Evolutionary conservation across 2,329 filamentous ascomycete genomes (phyloP).

Genomic region (Ophiostoma tasmaniense): DNA sequence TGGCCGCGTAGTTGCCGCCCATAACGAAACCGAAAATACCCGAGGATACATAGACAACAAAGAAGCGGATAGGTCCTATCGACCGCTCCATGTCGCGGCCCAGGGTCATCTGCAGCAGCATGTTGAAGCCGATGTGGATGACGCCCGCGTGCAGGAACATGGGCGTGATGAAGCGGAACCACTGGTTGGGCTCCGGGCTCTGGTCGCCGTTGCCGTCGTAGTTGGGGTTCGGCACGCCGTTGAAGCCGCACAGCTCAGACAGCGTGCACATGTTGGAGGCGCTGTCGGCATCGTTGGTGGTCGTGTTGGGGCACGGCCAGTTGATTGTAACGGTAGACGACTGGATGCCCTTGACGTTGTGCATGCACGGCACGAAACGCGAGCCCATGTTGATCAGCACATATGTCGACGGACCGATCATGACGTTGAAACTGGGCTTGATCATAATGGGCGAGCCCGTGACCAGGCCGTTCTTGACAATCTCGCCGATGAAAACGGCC

Average conservation of each 20-base stretch:
- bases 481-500: conserved; percentile 78
- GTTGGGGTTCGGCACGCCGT: conserved; percentile 60
- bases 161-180: conserved; percentile 91
- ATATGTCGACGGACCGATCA: conserved; percentile 89
- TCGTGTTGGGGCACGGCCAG: conserved; percentile 79
- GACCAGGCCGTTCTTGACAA: conserved; percentile 59
- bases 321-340: conserved; percentile 38
- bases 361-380: conserved; percentile 90
- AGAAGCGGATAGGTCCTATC: conserved; percentile 82
- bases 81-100: conserved; percentile 86
- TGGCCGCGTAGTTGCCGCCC: conserved; percentile 84
- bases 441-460: conserved; percentile 73
- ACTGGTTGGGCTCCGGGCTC: conserved; percentile 70
- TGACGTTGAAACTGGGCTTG: conserved; percentile 83
- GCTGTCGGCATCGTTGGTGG: conserved; percentile 44
- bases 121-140: conserved; percentile 92
- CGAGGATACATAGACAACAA: conserved; percentile 78
- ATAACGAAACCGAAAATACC: conserved; percentile 96
- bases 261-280: conserved; percentile 58
- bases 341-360: conserved; percentile 61
- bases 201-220: conserved; percentile 44
- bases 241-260: conserved; percentile 75
- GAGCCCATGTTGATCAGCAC: conserved; percentile 96
- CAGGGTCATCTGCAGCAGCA: conserved; percentile 82
- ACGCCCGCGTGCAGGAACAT: conserved; percentile 94